These are phyloP conservation scores for Exophiala sp. DNA, from an alignment of 2,329 filamentous ascomycete genomes.

Conservation along the genomic window DNA sequence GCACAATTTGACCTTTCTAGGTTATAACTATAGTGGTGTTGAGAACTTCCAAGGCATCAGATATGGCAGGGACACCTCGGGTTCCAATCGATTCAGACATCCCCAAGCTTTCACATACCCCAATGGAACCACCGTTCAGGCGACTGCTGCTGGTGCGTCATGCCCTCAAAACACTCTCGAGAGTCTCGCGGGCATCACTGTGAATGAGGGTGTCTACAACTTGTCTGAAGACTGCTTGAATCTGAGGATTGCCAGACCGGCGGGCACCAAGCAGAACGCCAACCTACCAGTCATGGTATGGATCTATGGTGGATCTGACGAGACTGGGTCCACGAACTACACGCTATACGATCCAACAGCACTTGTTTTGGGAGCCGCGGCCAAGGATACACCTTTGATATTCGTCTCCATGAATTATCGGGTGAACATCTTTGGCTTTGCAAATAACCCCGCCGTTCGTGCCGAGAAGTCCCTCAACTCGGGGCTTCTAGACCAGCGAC, in stretches of 20 bases:
- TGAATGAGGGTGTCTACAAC: constrained; percentile 14
- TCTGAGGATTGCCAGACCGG: constrained; percentile 29
- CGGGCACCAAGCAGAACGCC: constrained; percentile 8
- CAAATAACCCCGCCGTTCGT: constrained; percentile 10
- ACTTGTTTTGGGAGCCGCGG: constrained; percentile 14
- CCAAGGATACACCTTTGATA: constrained; percentile 15
- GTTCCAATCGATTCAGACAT: constrained; percentile 31
- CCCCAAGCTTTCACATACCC: constrained; percentile 27
- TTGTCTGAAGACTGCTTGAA: constrained; percentile 36
- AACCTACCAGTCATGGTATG: constrained; percentile 33
- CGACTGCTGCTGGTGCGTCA: constrained; percentile 26
- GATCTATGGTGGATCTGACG: constrained; percentile 25
- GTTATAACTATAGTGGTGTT: constrained; percentile 23
- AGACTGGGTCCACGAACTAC: constrained; percentile 14
- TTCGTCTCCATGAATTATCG: constrained; percentile 24
- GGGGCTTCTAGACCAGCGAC: constrained; percentile 32
- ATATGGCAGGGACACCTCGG: constrained; percentile 31
- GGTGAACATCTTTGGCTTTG: constrained; percentile 38
- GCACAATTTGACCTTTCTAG: constrained; percentile 24
- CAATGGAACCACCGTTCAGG: constrained; percentile 27
- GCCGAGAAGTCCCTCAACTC: constrained; percentile 37
- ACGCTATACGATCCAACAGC: constrained; percentile 15
- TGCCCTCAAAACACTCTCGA: constrained; percentile 25
- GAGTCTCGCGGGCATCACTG: constrained; percentile 7
- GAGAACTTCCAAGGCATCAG: constrained; percentile 30